Evolutionary conservation across 2,329 filamentous ascomycete genomes (phyloP).

Genomic region (Stagonosporopsis chrysanthemi): DNA sequence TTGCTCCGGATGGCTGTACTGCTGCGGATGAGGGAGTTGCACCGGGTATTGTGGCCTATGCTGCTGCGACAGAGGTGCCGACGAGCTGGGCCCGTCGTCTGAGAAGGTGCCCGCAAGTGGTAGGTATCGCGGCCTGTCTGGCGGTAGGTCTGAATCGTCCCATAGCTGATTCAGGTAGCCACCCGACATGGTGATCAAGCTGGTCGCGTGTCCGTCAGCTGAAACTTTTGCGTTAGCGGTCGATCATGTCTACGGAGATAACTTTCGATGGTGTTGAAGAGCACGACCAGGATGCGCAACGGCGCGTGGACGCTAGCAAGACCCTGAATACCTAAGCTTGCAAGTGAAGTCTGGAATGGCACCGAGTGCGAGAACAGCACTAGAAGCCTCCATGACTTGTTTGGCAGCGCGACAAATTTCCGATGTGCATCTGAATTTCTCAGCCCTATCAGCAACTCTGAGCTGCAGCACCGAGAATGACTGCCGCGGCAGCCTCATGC

Average conservation of each 20-base stretch:
- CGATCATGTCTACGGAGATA: constrained; percentile 27
- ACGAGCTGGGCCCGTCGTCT: constrained; percentile 22
- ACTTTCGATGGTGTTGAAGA: constrained; percentile 12
- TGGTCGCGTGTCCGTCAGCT: constrained; percentile 20
- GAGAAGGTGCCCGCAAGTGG: constrained; percentile 32
- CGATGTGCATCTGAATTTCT: background rate
- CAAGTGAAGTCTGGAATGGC: background rate
- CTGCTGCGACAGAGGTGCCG: constrained; percentile 15
- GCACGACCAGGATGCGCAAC: constrained; percentile 12
- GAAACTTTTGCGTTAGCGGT: constrained; percentile 22
- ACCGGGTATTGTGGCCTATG: constrained; percentile 21
- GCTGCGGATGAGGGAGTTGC: constrained; percentile 25
- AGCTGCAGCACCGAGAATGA: background rate
- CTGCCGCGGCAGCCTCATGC: background rate
- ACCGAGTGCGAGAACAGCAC: background rate
- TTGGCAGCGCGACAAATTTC: background rate
- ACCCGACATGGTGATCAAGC: constrained; percentile 31
- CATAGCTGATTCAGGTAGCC: constrained; percentile 32
- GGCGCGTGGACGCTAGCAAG: constrained; percentile 11
- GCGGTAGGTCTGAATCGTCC: constrained; percentile 25
- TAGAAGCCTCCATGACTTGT: background rate
- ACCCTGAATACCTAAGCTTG: constrained; percentile 17
- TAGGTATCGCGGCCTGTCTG: constrained; percentile 27
- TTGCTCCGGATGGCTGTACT: constrained; percentile 27
- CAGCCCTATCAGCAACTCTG: background rate